These are phyloP conservation scores for Glycine tomentella DNA, from an alignment of 306 rosid genomes.

Conservation along the genomic window DNA sequence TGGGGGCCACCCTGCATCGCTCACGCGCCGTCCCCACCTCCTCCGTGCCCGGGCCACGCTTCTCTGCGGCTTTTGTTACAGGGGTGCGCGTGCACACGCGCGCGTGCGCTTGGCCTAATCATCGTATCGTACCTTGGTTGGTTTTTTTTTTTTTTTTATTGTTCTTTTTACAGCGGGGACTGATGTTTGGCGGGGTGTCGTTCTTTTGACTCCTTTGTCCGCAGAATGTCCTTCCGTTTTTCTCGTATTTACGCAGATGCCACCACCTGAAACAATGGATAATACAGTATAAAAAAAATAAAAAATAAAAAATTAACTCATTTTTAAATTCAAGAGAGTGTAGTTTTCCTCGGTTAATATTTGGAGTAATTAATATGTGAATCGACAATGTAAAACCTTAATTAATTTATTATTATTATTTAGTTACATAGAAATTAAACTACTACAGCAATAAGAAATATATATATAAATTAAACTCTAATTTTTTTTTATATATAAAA, in stretches of 20 bases:
- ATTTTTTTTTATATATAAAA: no score
- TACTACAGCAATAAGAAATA: no score
- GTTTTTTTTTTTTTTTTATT: conserved; percentile 1
- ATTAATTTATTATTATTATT: no score
- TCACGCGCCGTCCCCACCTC: conserved; percentile 65
- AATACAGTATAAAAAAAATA: not conserved
- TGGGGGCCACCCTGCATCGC: conserved; percentile 29
- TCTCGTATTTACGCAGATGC: conserved; percentile 36
- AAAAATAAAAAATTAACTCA: not conserved
- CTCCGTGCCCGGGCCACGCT: conserved; percentile 24
- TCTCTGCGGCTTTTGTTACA: not conserved
- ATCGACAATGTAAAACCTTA: no score
- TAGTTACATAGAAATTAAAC: no score
- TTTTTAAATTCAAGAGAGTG: not conserved
- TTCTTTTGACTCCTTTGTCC: conserved; percentile 45
- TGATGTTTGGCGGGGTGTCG: conserved; percentile 60
- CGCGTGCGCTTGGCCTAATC: conserved; percentile 35
- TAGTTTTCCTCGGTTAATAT: no score
- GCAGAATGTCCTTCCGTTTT: not conserved
- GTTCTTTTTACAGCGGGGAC: conserved; percentile 47
- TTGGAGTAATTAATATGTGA: no score
- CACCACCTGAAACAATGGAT: conserved; percentile 3
- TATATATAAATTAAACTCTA: no score
- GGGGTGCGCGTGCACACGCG: conserved; percentile 11
- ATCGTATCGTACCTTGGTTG: not conserved